Evolutionary conservation across 345 rosid genomes (phyloP).

Genomic region (Brassica napus): Da-Ae NC_063449.1:6920001-6920500

Average conservation of each 20-base stretch:
- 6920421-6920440: constrained; percentile 13
- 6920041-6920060: background rate
- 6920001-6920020: background rate
- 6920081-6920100: background rate
- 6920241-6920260: background rate
- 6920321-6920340: constrained; percentile 16
- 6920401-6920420: background rate
- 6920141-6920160: constrained; percentile 16
- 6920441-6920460: background rate
- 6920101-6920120: too few species aligned
- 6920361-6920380: too few species aligned
- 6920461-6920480: constrained; percentile 5
- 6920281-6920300: background rate
- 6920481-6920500: constrained; percentile 19
- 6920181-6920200: too few species aligned
- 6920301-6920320: constrained; percentile 8
- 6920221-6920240: background rate
- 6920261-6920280: background rate
- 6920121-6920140: background rate
- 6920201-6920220: background rate
- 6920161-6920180: background rate
- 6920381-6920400: constrained; percentile 7
- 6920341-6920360: background rate
- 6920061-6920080: constrained; percentile 3
- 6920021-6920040: background rate